Evolutionary conservation across 352 stramenopile species (phyloP), one percentile per base, ranked within the genome.

Genomic region (Phytophthora hibernalis): DNA sequence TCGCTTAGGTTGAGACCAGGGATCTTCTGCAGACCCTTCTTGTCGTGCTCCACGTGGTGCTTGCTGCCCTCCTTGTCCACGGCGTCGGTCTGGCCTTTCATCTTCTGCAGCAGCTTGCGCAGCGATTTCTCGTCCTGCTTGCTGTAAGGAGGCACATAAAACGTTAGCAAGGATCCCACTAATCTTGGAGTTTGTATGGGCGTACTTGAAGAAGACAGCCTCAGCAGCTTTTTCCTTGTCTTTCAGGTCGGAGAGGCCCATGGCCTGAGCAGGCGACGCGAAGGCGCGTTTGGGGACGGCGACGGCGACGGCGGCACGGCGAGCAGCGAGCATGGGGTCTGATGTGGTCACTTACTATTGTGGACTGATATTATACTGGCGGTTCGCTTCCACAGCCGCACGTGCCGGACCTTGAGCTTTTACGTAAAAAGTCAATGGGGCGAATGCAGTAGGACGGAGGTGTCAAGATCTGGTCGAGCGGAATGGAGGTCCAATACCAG

Each of bases 91-190:
- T 96, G 86, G 16, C 69, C 77, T 78, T 96, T 95, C 70, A 96
- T 74, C 83, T 96, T 96, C 74, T 93, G 79, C 43, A 96, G 76
- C 55, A 96, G 79, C 77, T 92, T 92, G 73, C 88, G 88, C 21
- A 96, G 85, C 18, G 85, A 28, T 74, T 91, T 93, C 70, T 96
- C 88, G 62, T 96, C 88, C 61, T 93, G 70, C 78, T 96, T 96
- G 80, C 88, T 96, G 58, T 43, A 51, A 16, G 55, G 26, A 24
- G 15, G 4, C 33, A 44, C 24, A 44, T 21, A 61, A 60, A 53
- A 44, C 8, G 21, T 43, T 16, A 57, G 30, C 3, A 37, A 20
- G 48, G 38, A 61, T 22, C 38, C 38, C 22, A 40, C 31, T n/a
- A 50, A 60, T 60, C 40, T 49, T 56, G 18, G 5, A 8, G 5